phyloP scores from a whole-genome alignment of 441 rosid species.

The Geranium incanum region DNA sequence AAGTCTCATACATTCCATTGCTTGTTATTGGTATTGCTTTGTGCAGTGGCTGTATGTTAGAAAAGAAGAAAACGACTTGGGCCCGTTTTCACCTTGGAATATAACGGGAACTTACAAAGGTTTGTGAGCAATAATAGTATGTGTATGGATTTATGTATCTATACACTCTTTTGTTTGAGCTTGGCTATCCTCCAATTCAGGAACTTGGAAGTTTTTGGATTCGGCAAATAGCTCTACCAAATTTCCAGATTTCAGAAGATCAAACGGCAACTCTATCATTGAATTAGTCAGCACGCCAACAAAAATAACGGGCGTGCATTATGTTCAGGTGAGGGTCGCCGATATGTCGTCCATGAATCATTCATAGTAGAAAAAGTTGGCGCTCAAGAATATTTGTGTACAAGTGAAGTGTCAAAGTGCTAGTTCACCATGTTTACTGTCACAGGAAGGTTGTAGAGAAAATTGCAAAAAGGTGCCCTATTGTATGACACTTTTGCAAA shows the following conservation, averaged over 20 bases:
- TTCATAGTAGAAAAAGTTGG: slow-evolving; percentile 5
- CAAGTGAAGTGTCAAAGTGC: not conserved
- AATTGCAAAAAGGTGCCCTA: too few species aligned
- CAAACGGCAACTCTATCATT: slow-evolving; percentile 65
- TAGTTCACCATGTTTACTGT: not conserved
- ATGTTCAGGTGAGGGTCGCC: slow-evolving; percentile 62
- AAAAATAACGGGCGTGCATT: slow-evolving; percentile 88
- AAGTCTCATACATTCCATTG: slow-evolving; percentile 8
- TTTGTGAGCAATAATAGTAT: slow-evolving; percentile 27
- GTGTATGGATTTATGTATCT: slow-evolving; percentile 7
- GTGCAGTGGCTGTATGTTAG: slow-evolving; percentile 73
- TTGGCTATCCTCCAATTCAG: slow-evolving; percentile 28
- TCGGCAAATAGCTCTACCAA: slow-evolving; percentile 69
- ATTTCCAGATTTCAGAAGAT: slow-evolving; percentile 72
- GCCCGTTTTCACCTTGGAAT: slow-evolving; percentile 74
- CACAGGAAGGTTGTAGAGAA: too few species aligned
- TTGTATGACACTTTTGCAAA: too few species aligned
- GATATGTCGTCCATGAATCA: not conserved
- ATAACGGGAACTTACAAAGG: slow-evolving; percentile 98
- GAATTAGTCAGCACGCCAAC: slow-evolving; percentile 82
- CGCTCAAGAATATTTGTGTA: not conserved
- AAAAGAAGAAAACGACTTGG: slow-evolving; percentile 57
- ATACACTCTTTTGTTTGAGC: slow-evolving; percentile 3
- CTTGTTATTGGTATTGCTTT: slow-evolving; percentile 23
- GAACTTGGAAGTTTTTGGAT: slow-evolving; percentile 79